phyloP scores from a whole-genome alignment of 169 alveolate genomes.

The Amoebophrya sp. region DNA sequence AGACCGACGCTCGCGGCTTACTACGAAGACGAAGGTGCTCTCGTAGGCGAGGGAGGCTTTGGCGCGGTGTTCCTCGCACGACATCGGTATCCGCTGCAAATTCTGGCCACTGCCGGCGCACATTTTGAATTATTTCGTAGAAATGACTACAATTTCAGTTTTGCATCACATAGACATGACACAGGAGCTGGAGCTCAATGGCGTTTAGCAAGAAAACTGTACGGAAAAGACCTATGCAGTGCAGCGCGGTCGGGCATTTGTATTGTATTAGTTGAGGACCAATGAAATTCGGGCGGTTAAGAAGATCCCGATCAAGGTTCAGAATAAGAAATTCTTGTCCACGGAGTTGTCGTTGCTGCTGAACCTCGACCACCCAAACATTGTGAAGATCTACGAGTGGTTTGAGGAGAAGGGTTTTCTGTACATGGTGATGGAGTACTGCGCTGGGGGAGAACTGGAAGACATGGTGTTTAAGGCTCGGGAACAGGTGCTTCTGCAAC shows the following conservation, averaged over 20 bases:
- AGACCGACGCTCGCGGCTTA: background rate
- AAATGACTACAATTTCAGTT: too few relatives aligned
- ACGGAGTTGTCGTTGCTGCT: background rate
- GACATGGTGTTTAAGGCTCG: background rate
- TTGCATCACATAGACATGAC: too few relatives aligned
- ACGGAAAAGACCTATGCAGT: too few relatives aligned
- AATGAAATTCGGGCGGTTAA: background rate
- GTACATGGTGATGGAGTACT: constrained; percentile 10
- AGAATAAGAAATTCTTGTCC: background rate
- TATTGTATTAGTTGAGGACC: too few relatives aligned
- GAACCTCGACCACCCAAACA: background rate
- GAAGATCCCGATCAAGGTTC: background rate
- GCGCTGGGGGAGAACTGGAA: background rate
- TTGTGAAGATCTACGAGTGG: background rate
- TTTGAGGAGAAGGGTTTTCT: constrained; percentile 12
- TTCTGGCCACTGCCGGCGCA: too few relatives aligned
- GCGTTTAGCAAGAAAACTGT: too few relatives aligned
- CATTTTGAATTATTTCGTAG: too few relatives aligned
- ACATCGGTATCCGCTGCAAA: too few relatives aligned
- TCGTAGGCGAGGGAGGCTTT: background rate
- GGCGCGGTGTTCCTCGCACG: background rate
- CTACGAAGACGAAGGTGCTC: constrained; percentile 8
- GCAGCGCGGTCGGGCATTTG: too few relatives aligned
- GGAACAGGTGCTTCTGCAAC: too few relatives aligned
- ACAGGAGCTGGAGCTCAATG: too few relatives aligned